Evolutionary conservation across 2,329 filamentous ascomycete species (phyloP).

Genomic region (Microcyclosporella mali): DNA sequence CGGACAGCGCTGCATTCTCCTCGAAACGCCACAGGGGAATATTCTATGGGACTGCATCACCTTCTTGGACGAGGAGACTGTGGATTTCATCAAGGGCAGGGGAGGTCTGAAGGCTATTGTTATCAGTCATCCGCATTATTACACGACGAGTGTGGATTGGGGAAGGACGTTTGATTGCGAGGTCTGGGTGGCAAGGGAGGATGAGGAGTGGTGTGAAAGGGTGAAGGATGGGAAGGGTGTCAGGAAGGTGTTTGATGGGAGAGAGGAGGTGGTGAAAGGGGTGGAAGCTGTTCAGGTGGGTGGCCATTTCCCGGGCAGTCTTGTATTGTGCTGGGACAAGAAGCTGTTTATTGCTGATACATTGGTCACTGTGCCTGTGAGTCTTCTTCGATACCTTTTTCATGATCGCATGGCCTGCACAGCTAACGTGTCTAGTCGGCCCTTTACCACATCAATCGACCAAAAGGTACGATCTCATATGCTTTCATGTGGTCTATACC

Average conservation of each 20-base stretch:
- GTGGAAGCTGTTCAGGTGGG: constrained; percentile 63
- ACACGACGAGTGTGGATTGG: constrained; percentile 71
- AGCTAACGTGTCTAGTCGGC: no score
- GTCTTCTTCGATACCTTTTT: constrained; percentile 22
- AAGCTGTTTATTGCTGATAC: constrained; percentile 72
- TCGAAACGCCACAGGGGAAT: constrained; percentile 61
- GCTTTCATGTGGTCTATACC: constrained; percentile 73
- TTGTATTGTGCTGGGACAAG: constrained; percentile 57
- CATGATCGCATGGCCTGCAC: no score
- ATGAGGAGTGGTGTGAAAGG: constrained; percentile 58
- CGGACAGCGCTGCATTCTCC: constrained; percentile 65
- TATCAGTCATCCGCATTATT: constrained; percentile 68
- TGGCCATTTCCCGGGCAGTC: constrained; percentile 72
- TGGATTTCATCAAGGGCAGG: constrained; percentile 50
- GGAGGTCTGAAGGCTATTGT: constrained; percentile 66
- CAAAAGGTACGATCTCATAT: constrained; percentile 47
- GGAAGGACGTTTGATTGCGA: constrained; percentile 61
- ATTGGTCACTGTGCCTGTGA: constrained; percentile 60
- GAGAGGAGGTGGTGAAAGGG: constrained; percentile 39
- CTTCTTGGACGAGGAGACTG: constrained; percentile 59
- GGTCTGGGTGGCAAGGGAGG: constrained; percentile 62
- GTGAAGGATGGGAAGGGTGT: constrained; percentile 37
- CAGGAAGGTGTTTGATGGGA: constrained; percentile 40
- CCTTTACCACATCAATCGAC: constrained; percentile 36
- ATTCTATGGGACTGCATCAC: constrained; percentile 75